phyloP scores from a whole-genome alignment of 2,329 filamentous ascomycete genomes.

The Venturiaceae sp. region DNA sequence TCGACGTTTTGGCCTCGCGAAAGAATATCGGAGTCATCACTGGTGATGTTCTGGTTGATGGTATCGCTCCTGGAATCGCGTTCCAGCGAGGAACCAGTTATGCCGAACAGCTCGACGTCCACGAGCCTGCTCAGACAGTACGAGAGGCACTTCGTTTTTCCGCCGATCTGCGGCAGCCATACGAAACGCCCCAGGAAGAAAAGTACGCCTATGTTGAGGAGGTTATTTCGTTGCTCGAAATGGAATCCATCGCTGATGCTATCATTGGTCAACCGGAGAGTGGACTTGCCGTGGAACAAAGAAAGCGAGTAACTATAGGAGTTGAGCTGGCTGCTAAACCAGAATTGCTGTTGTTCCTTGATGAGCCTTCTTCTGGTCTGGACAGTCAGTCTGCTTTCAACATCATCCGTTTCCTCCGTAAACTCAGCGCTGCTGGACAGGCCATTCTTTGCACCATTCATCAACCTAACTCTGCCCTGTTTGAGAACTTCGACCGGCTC shows the following conservation, averaged over 20 bases:
- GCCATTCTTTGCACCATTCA: conserved; percentile 88
- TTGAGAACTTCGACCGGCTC: conserved; percentile 80
- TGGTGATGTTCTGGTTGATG: conserved; percentile 55
- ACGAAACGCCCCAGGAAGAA: conserved; percentile 45
- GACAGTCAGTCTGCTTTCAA: conserved; percentile 66
- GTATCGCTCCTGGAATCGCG: conserved; percentile 43
- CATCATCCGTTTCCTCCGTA: conserved; percentile 68
- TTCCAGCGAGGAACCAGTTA: conserved; percentile 58
- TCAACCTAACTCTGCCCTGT: conserved; percentile 76
- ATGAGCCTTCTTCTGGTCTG: conserved; percentile 69
- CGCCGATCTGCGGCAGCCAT: conserved; percentile 53
- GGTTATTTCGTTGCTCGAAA: conserved; percentile 53
- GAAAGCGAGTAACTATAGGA: conserved; percentile 57
- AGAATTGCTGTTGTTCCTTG: conserved; percentile 65
- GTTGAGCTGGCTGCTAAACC: conserved; percentile 56
- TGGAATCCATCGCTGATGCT: conserved; percentile 57
- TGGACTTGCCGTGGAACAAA: conserved; percentile 56
- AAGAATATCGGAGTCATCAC: conserved; percentile 56
- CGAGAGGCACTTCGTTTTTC: conserved; percentile 59
- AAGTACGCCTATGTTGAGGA: conserved; percentile 59
- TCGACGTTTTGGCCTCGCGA: conserved; percentile 63
- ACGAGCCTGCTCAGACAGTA: conserved; percentile 52
- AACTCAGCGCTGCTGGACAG: conserved; percentile 69
- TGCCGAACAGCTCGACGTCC: conserved; percentile 56
- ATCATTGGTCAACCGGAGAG: conserved; percentile 52